Evolutionary conservation across 1,139 yeast species (phyloP).

Genomic region (Yamadazyma atmosphaerica): DNA sequence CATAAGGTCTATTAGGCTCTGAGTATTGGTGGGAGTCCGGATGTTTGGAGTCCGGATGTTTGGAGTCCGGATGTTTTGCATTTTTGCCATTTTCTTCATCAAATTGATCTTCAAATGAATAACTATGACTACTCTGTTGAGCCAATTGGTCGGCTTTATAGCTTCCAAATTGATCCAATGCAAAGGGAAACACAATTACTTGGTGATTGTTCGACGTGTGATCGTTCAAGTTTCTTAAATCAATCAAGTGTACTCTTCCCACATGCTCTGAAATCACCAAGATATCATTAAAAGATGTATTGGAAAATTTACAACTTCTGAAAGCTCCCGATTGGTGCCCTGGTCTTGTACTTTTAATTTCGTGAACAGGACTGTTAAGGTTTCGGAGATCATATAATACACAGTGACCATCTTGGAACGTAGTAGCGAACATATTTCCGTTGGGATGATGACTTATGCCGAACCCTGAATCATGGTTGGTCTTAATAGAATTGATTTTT

Average conservation of each 20-base stretch:
- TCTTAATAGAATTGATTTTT: conserved; percentile 38
- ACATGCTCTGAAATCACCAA: conserved; percentile 80
- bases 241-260: conserved; percentile 82
- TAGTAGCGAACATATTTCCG: conserved; percentile 71
- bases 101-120: conserved; percentile 1
- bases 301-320: conserved; percentile 69
- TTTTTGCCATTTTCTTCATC: conserved; percentile 4
- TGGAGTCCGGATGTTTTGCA: too few relatives aligned
- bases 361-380: conserved; percentile 48
- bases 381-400: conserved; percentile 75
- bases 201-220: conserved; percentile 51
- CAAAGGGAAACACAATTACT: conserved; percentile 58
- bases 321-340: conserved; percentile 62
- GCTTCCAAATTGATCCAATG: conserved; percentile 42
- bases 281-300: conserved; percentile 67
- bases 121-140: neutral
- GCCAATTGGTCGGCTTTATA: conserved; percentile 17
- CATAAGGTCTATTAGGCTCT: too few relatives aligned
- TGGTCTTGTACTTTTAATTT: conserved; percentile 59
- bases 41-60: too few relatives aligned
- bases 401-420: conserved; percentile 85
- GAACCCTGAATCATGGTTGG: conserved; percentile 77
- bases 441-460: conserved; percentile 77
- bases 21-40: too few relatives aligned
- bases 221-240: conserved; percentile 66